Conservation (phyloP, 495 filamentous ascomycete genomes). For the Podospora pseudocomata region DNA sequence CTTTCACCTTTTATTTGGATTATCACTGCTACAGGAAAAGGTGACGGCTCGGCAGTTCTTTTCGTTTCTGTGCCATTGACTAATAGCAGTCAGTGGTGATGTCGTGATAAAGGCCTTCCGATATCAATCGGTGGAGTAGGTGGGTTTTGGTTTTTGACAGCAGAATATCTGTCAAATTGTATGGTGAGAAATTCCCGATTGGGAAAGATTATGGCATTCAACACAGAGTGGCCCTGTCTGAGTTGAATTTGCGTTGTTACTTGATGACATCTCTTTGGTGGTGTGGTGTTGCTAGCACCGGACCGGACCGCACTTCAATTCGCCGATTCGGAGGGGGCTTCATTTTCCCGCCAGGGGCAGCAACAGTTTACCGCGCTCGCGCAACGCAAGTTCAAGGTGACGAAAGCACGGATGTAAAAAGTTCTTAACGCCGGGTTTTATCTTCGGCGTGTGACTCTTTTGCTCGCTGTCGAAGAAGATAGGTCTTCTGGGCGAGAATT, state of each 20-base stretch:
- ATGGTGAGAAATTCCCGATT: not conserved
- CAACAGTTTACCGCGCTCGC: conserved; percentile 7
- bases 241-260: not conserved
- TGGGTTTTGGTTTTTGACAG: not conserved
- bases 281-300: not conserved
- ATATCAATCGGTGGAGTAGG: conserved; percentile 3
- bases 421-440: not conserved
- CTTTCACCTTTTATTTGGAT: not conserved
- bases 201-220: not conserved
- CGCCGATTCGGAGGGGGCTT: conserved; percentile 8
- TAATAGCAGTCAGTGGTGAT: conserved; percentile 2
- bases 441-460: not conserved
- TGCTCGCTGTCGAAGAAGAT: not conserved
- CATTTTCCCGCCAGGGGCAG: conserved; percentile 3
- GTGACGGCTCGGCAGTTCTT: conserved; percentile 18
- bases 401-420: not conserved
- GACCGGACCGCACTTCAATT: conserved; percentile 12
- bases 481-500: conserved; percentile 1
- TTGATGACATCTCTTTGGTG: not conserved
- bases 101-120: not conserved
- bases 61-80: not conserved
- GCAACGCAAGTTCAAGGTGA: conserved; percentile 3
- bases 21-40: not conserved
- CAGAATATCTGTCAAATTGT: not conserved
- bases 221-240: not conserved